Evolutionary conservation across 2,329 filamentous ascomycete genomes (phyloP).

Genomic region (Chaetomium sp.): DNA sequence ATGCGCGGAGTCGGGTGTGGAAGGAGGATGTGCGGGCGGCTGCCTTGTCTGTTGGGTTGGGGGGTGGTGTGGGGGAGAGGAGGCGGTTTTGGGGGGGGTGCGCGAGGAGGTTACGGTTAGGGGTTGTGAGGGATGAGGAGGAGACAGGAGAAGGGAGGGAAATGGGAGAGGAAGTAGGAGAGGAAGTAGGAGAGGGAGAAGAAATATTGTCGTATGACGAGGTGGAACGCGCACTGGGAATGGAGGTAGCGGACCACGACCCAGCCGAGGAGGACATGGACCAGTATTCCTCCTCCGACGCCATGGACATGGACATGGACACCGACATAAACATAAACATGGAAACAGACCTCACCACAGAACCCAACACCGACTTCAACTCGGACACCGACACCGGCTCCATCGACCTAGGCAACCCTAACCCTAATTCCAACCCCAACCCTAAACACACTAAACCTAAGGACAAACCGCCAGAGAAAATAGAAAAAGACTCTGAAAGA

Average conservation of each 20-base stretch:
- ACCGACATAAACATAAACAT: no score
- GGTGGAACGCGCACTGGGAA: slow-evolving; percentile 36
- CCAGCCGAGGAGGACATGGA: not conserved
- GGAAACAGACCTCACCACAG: no score
- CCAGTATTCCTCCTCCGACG: not conserved
- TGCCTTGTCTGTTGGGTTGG: slow-evolving; percentile 40
- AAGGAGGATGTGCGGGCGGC: slow-evolving; percentile 45
- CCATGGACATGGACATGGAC: no score
- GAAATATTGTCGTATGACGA: slow-evolving; percentile 37
- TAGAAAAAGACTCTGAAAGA: slow-evolving; percentile 15
- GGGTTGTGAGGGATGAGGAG: slow-evolving; percentile 37
- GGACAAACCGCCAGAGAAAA: slow-evolving; percentile 2
- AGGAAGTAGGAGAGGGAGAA: slow-evolving; percentile 9
- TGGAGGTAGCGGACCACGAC: slow-evolving; percentile 7
- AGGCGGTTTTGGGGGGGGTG: slow-evolving; percentile 41
- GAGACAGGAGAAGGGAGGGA: slow-evolving; percentile 10
- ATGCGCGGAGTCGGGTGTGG: slow-evolving; percentile 31
- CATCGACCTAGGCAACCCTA: slow-evolving; percentile 5
- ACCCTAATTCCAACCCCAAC: not conserved
- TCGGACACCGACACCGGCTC: slow-evolving; percentile 5
- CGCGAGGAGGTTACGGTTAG: slow-evolving; percentile 43
- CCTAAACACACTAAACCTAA: not conserved
- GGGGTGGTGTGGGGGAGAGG: slow-evolving; percentile 24
- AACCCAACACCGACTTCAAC: not conserved
- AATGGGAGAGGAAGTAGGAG: slow-evolving; percentile 15